These are phyloP conservation scores for Serendipita sp. DNA, from an alignment of 768 basidiomycete species.

Conservation along the genomic window DNA sequence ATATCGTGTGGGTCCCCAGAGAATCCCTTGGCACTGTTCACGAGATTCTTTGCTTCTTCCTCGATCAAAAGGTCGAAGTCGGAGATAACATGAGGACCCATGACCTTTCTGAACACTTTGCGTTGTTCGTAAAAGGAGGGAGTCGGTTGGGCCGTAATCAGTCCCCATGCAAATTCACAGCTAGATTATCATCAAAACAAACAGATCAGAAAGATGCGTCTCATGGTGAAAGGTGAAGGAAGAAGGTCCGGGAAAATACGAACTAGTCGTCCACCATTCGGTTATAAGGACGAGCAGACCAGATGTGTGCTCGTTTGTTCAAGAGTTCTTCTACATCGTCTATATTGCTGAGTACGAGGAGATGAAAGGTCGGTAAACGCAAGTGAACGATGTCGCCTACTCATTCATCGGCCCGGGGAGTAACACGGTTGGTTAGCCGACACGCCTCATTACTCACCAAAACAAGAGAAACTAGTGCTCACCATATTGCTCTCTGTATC, in stretches of 20 bases:
- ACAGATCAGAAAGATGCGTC: too few species aligned
- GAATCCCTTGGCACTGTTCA: not conserved
- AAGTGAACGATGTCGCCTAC: conserved; percentile 6
- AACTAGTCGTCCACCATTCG: conserved; percentile 10
- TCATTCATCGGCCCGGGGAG: not conserved
- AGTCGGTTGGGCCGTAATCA: not conserved
- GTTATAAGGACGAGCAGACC: conserved; percentile 9
- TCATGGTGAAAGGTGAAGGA: too few species aligned
- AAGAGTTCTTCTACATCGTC: conserved; percentile 7
- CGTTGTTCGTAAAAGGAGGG: not conserved
- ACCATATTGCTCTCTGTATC: not conserved
- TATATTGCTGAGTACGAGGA: conserved; percentile 8
- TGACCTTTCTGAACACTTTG: not conserved
- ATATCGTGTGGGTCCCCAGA: not conserved
- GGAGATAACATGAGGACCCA: not conserved
- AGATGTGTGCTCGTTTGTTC: conserved; percentile 8
- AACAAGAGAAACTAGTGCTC: not conserved
- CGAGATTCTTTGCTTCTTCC: not conserved
- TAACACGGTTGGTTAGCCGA: too few species aligned
- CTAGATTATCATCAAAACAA: too few species aligned
- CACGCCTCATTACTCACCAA: too few species aligned
- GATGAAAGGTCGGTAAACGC: not conserved
- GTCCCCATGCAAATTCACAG: not conserved
- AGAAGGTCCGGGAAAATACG: too few species aligned
- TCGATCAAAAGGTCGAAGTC: not conserved